Evolutionary conservation across 75 land plant species (phyloP).

Genomic region (Pinus taeda): DNA sequence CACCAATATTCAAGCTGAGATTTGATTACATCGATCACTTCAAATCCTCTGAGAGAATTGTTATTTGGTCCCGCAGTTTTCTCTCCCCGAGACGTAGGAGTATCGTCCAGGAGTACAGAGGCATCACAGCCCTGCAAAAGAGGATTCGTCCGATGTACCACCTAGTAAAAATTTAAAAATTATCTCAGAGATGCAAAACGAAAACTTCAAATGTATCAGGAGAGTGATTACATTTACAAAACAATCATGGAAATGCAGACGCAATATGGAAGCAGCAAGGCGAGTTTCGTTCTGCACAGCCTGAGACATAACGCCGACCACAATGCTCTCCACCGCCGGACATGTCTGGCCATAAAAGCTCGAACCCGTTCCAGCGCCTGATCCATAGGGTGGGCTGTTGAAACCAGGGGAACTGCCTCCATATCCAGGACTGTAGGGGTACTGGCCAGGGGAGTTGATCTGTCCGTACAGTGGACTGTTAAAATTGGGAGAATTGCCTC

Average conservation of each 20-base stretch:
- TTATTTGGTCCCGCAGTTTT: constrained; percentile 25
- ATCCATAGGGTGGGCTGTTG: no score
- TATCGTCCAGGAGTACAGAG: constrained; percentile 32
- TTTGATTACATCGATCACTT: constrained; percentile 32
- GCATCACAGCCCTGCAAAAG: constrained; percentile 38
- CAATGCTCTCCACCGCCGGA: neutral
- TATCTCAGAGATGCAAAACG: no score
- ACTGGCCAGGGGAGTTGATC: no score
- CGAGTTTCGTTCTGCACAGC: constrained; percentile 13
- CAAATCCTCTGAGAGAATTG: constrained; percentile 24
- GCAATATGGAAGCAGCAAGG: constrained; percentile 2
- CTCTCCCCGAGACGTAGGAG: constrained; percentile 16
- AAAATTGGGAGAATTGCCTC: no score
- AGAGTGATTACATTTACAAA: constrained; percentile 1
- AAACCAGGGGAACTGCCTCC: no score
- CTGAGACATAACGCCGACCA: neutral
- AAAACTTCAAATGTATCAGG: no score
- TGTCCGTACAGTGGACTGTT: no score
- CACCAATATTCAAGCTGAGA: constrained; percentile 21
- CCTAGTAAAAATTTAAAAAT: no score
- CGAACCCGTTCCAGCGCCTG: no score
- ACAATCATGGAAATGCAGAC: constrained; percentile 14
- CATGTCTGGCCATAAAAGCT: neutral
- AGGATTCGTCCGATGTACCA: no score
- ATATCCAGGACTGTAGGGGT: no score